These are phyloP conservation scores for Bruguiera hainesii DNA, from an alignment of 441 rosid species.

Conservation along the genomic window DNA sequence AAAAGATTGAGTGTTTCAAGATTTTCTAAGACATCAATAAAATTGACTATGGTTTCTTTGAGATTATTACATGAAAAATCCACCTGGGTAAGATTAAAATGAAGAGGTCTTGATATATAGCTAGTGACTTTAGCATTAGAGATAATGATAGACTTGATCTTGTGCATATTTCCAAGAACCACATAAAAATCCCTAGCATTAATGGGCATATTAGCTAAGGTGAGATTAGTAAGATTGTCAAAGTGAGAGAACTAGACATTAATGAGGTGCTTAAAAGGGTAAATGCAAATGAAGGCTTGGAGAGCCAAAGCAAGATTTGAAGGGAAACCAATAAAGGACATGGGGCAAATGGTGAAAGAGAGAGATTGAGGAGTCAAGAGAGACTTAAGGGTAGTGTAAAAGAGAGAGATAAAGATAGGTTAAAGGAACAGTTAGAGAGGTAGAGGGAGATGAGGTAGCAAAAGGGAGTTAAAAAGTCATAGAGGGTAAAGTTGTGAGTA, in stretches of 20 bases:
- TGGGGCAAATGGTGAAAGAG: constrained; percentile 64
- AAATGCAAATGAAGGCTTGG: constrained; percentile 66
- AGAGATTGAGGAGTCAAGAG: constrained; percentile 68
- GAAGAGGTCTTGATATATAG: constrained; percentile 43
- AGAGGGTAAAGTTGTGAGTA: background rate
- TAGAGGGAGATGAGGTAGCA: constrained; percentile 50
- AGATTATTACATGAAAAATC: constrained; percentile 59
- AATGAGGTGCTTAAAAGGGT: constrained; percentile 54
- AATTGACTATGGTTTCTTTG: constrained; percentile 27
- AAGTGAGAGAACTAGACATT: constrained; percentile 70
- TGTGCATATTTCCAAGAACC: constrained; percentile 60
- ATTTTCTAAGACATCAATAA: constrained; percentile 55
- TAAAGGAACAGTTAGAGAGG: constrained; percentile 74
- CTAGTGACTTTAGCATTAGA: constrained; percentile 72
- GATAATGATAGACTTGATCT: constrained; percentile 54
- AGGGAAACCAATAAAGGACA: constrained; percentile 34
- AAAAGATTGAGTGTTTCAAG: constrained; percentile 58
- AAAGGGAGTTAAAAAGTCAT: too few relatives aligned
- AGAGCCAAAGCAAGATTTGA: constrained; percentile 54
- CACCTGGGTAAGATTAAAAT: constrained; percentile 54
- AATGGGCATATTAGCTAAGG: constrained; percentile 38
- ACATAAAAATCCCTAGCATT: constrained; percentile 67
- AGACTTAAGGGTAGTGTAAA: constrained; percentile 65
- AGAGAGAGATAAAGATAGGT: constrained; percentile 50
- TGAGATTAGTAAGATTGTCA: constrained; percentile 71